Base-by-base conservation (phyloP, 805 yeast genomes). In the Lipomyces sp. region DNA sequence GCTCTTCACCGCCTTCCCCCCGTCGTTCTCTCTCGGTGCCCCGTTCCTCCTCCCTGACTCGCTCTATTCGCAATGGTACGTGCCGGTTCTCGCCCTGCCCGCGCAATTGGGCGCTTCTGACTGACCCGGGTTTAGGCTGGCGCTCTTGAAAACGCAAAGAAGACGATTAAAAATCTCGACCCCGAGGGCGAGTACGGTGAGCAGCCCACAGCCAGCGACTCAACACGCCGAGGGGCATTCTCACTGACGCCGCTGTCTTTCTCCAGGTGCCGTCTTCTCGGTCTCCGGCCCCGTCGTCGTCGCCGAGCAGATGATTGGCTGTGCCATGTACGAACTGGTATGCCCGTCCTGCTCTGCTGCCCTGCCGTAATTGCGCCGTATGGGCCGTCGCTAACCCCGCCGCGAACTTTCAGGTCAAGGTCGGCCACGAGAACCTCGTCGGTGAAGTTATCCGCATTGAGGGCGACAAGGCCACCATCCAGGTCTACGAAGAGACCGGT, bases 401-500 rank as follows among this genome's bases (percentile, higher is more conserved):
- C n/a, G n/a, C n/a, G n/a, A n/a, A n/a, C 14, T 29, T 49, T 14
- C 39, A 56, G 60, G 60, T 91, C 66, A 89, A 84, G 70, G 98
- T 93, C 60, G 98, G 99, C 63, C 98, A 93, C 71, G 95, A 87
- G 63, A 87, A 80, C 70, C 80, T 93, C 68, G 98, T 93, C 42
- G 99, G 99, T 70, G 99, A 93, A 74, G 97, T 93, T 60, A 93
- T 93, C 71, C 84, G 98, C 77, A 91, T 93, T 61, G 93, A 83
- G 66, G 95, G 82, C 59, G 98, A 93, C 69, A 91, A 90, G 73
- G 96, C 97, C 53, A 93, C 98, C 42, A 88, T 93, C 65, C 99
- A 93, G 78, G 98, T 93, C 50, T 93, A 93, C 71, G 99, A 93
- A 76, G 99, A 93, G 73, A 93, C 99, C 40, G 62, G 58, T 53